Evolutionary conservation across 306 rosid species (phyloP), one percentile per base, ranked within the genome.

Genomic region (Urtica urens): DNA sequence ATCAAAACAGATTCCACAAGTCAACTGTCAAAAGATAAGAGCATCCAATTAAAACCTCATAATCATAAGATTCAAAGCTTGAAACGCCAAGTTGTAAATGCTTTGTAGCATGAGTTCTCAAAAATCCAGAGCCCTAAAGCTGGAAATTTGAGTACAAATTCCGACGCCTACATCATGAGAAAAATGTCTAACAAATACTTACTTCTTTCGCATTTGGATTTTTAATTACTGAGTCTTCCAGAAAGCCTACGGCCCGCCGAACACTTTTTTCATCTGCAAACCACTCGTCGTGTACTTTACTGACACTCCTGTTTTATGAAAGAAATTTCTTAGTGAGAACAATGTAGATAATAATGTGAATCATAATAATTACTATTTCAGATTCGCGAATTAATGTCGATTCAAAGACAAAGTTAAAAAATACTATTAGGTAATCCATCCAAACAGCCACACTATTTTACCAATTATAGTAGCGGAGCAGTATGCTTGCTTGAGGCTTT

Each of bases 231-330:
- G 77, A 74, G 31, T 57, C 69, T 63, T 72, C 79, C 44, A 71
- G 46, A 38, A 75, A 65, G 55, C 82, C 87, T 44, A 79, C 79
- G n/a, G 68, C 53, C 57, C 45, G 62, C 24, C 87, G 72, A 49
- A 79, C 82, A 56, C 66, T 75, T 53, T 72, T 79, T 72, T 79
- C 87, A 38, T 79, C 70, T 28, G 74, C 87, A 59, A 79, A 79
- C 82, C 87, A 79, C 72, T 75, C 82, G 56, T 79, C 87, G 20
- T 75, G 82, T 40, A 79, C 74, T 69, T 75, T 75, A 66, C 87
- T 67, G 39, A 75, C 77, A 51, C 75, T 79, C 87, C 87, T 79
- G 65, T 41, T 22, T 23, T 11, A 23, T 53, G 6, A 52, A 39
- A 27, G 41, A 30, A 25, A 39, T 15, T n/a, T n/a, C n/a, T n/a